Evolutionary conservation across 805 yeast genomes (phyloP), one percentile per base, ranked within the genome.

Genomic region (Isabelozyma rhagii): DNA sequence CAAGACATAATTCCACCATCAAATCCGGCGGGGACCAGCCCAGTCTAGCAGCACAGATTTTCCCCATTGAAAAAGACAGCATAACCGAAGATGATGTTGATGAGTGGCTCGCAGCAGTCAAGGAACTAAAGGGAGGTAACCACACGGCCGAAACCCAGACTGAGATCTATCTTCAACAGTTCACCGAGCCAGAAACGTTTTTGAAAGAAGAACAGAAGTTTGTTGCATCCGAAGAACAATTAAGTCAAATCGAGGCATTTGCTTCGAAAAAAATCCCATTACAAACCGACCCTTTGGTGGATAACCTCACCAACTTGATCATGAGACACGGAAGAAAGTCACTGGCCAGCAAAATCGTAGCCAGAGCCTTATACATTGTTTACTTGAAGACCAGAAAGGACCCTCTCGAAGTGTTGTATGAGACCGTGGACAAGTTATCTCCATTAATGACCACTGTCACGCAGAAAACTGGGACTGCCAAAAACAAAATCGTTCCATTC

Each of bases 251-350:
- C 42, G 81, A 77, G 49, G 66, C 63, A 10, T 69, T 85, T 46
- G 71, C 77, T 51, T 73, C 67, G 40, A 70, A 72, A 52, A 79
- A 81, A 10, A 70, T 89, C 29, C 96, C 97, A 27, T 61, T 72
- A 27, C 74, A 77, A 55, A 69, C 72, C 43, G 94, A 90, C 58
- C 86, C 88, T n/a, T 80, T 84, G 17, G 74, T 92, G 45, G 84
- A 84, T 45, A 85, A 87, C 58, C 81, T 94, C 61, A 85, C 89
- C 48, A 91, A 91, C 64, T 77, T 91, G 72, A 83, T 94, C 53
- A 94, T 94, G 98, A 83, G 89, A 63, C 85, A 89, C 63, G 99
- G 99, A 41, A 84, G 85, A 67, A 94, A 92, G 67, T 81, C 88
- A 48, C 72, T 77, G 45, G 97, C 98, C 0, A 85, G 85, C 63